Base-by-base conservation (phyloP, 768 basidiomycete genomes). In the Rossbeevera mucosa region DNA sequence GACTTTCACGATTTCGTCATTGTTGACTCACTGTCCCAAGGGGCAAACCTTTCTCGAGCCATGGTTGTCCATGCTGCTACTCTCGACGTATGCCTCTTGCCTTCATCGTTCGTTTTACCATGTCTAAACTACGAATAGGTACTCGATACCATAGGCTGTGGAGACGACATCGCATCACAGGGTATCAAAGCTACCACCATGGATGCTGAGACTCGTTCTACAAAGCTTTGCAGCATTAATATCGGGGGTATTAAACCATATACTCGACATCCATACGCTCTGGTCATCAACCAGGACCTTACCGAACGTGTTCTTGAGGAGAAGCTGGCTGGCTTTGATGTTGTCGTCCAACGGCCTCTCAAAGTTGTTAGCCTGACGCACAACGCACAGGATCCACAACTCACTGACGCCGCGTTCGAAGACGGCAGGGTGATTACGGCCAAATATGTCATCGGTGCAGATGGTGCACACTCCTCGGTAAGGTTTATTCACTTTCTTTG, bases 401-500 rank as follows among this genome's bases (percentile, higher is more conserved):
- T 72, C 12, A 69, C 60, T 5, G 68, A 76, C 13, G 77, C 78
- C n/a, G 57, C 62, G 0, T 79, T 82, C 54, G 76, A 80, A 26
- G 69, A 72, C 44, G 79, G 79, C 4, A 70, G 68, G 31, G 59
- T 65, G 11, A 70, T 81, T 29, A 70, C 62, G 4, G 61, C 80
- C 12, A 71, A 70, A 29, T 80, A 78, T 59, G 73, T 80, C 5
- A 57, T 81, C 30, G 80, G 76, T 24, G 78, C 80, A 5, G 80
- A 82, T 57, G 80, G 80, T 3, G 66, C 76, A 3, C 71, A 60
- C 49, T 81, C 79, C 1, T 56, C 60, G 22, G 80, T 80, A 57
- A 42, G 71, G 57, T 47, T 5, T n/a, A 22, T n/a, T 48, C 3
- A 7, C 47, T 22, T 16, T 22, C 5, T 29, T 31, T 41, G 0